Conservation (phyloP, 805 yeast species). For the Saccharomycopsis olivae region DNA sequence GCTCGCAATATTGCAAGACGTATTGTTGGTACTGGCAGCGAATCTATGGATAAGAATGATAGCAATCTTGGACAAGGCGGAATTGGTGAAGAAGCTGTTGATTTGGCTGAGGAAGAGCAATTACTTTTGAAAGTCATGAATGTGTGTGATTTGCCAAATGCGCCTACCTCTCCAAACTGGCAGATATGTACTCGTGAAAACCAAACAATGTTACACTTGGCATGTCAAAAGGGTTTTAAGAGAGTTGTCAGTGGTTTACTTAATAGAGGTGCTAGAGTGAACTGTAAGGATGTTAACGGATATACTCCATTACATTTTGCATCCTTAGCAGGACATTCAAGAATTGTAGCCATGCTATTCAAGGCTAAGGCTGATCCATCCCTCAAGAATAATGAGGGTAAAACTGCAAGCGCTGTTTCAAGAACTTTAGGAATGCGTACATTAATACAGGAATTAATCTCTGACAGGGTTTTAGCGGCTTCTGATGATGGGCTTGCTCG, state of each 20-base stretch:
- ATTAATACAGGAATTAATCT: constrained; percentile 19
- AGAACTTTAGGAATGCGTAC: constrained; percentile 26
- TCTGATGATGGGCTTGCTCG: not conserved
- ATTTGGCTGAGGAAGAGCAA: constrained; percentile 27
- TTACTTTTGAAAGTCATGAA: constrained; percentile 43
- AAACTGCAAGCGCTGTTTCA: constrained; percentile 33
- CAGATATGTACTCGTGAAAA: constrained; percentile 64
- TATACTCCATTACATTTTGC: constrained; percentile 86
- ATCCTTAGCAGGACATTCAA: constrained; percentile 61
- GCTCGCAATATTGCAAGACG: constrained; percentile 89
- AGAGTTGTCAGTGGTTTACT: constrained; percentile 54
- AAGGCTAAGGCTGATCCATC: constrained; percentile 54
- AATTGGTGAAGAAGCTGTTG: not conserved
- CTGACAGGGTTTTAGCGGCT: not conserved
- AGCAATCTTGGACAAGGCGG: constrained; percentile 7
- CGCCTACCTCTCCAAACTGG: constrained; percentile 49
- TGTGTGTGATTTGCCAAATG: constrained; percentile 49
- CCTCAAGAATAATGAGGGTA: constrained; percentile 40
- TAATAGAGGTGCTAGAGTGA: constrained; percentile 55
- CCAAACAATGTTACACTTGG: constrained; percentile 80
- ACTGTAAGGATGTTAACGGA: constrained; percentile 69
- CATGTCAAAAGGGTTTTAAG: constrained; percentile 64
- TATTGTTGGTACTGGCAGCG: constrained; percentile 55
- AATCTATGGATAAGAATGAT: constrained; percentile 17
- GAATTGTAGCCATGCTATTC: constrained; percentile 48